phyloP scores from a whole-genome alignment of 495 filamentous ascomycete genomes.

The Xylaria flabelliformis region DNA sequence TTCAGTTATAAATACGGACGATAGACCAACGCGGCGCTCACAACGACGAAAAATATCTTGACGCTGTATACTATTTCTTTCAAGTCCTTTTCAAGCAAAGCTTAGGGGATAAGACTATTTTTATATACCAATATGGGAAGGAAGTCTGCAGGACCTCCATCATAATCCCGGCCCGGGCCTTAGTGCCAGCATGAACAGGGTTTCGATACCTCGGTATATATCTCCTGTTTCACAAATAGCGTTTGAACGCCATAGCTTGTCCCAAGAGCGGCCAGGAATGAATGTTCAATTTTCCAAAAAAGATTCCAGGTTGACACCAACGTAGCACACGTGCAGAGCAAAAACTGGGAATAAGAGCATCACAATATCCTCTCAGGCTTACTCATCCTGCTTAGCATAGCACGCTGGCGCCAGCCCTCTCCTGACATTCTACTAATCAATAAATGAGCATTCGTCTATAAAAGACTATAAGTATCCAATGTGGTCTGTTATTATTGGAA shows the following conservation, averaged over 20 bases:
- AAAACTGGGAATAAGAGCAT: neutral
- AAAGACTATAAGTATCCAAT: neutral
- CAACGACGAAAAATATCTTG: constrained; percentile 34
- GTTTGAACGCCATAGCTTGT: neutral
- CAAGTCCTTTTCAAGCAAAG: neutral
- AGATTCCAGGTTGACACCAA: neutral
- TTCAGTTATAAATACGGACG: constrained; percentile 29
- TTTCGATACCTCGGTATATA: neutral
- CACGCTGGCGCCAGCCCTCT: constrained; percentile 21
- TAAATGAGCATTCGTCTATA: too few relatives aligned
- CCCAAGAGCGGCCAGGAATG: neutral
- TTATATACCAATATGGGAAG: neutral
- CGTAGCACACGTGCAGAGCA: neutral
- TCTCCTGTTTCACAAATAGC: neutral
- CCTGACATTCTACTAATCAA: neutral
- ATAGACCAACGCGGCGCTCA: constrained; percentile 32
- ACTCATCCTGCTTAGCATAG: constrained; percentile 15
- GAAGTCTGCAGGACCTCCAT: neutral
- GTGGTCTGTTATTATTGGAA: neutral
- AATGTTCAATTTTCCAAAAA: neutral
- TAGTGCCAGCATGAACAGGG: neutral
- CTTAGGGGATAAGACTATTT: neutral
- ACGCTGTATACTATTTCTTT: constrained; percentile 6
- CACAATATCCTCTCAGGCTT: neutral
- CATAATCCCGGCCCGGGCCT: neutral